A percentile compares a stretch with the other conserved stretches of the same genome.
Evolutionary conservation across 192 early-diverging fungal genomes (phyloP).

Genomic region (Dissophora globulifera): DNA sequence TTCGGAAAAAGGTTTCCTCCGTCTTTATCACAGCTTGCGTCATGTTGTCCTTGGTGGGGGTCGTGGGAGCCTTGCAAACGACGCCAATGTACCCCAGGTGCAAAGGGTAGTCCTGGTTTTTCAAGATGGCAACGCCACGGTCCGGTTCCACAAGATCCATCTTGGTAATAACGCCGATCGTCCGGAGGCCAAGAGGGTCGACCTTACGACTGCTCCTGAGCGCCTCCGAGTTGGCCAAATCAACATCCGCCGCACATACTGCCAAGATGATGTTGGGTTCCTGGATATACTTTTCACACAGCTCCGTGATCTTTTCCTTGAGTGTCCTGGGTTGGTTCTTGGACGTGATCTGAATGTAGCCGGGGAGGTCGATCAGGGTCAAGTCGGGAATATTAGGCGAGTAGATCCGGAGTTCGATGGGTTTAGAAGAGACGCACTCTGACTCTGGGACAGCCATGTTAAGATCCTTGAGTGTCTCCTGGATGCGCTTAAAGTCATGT

Average conservation of each 20-base stretch:
- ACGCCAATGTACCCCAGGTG: constrained; percentile 97
- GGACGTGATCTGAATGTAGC: constrained; percentile 88
- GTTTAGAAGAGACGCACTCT: constrained; percentile 89
- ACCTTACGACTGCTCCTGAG: constrained; percentile 79
- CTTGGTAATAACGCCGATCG: constrained; percentile 89
- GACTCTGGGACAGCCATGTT: constrained; percentile 94
- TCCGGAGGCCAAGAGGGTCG: constrained; percentile 82
- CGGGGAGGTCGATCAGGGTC: constrained; percentile 85
- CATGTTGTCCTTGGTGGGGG: constrained; percentile 56
- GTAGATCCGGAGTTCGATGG: constrained; percentile 86
- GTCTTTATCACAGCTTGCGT: constrained; percentile 62
- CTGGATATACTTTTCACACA: constrained; percentile 85
- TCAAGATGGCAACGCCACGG: constrained; percentile 80
- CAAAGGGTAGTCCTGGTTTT: constrained; percentile 93
- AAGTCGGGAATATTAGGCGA: constrained; percentile 87
- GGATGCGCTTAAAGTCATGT: constrained; percentile 88
- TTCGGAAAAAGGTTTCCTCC: constrained; percentile 68
- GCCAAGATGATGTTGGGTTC: constrained; percentile 88
- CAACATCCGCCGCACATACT: constrained; percentile 86
- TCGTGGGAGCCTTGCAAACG: constrained; percentile 78
- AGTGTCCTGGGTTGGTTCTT: constrained; percentile 82
- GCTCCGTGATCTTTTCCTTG: constrained; percentile 81
- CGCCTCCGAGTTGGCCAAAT: constrained; percentile 88
- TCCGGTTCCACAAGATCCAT: constrained; percentile 89
- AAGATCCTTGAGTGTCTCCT: constrained; percentile 92